These are phyloP conservation scores for Panicum miliaceum DNA, from an alignment of 176 grass and related monocot genomes.

Conservation along the genomic window DNA sequence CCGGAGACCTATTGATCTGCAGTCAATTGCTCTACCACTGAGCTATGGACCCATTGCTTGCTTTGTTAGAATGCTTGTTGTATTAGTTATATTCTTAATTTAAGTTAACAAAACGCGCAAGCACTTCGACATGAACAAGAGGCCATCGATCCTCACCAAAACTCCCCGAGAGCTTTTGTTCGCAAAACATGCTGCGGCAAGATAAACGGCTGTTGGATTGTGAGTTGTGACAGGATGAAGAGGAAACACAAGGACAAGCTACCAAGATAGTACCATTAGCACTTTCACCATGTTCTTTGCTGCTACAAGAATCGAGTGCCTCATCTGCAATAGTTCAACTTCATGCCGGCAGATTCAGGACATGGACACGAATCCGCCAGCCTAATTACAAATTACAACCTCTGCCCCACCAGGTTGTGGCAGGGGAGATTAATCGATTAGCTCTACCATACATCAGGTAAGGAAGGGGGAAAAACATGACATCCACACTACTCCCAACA, in stretches of 20 bases:
- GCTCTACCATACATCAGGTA: constrained; percentile 33
- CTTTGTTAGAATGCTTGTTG: no score
- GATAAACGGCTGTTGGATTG: neutral
- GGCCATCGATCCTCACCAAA: no score
- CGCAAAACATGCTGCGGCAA: neutral
- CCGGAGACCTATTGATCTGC: constrained; percentile 80
- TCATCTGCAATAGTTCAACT: constrained; percentile 34
- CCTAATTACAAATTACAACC: constrained; percentile 50
- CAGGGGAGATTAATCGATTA: constrained; percentile 47
- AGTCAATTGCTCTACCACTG: constrained; percentile 99
- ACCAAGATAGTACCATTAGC: constrained; percentile 6
- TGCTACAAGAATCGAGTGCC: constrained; percentile 41
- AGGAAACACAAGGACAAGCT: neutral
- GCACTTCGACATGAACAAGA: no score
- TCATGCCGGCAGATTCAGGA: constrained; percentile 2
- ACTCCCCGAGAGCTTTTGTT: no score
- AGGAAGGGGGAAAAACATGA: constrained; percentile 14
- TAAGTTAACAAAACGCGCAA: no score
- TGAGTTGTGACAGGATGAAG: neutral
- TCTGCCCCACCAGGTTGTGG: constrained; percentile 46
- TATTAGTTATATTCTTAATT: no score
- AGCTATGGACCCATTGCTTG: constrained; percentile 60
- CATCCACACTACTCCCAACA: constrained; percentile 24
- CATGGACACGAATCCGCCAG: constrained; percentile 19
- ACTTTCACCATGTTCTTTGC: constrained; percentile 5